Evolutionary conservation across 75 land plant genomes (phyloP).

Genomic region (Pinus taeda): DNA sequence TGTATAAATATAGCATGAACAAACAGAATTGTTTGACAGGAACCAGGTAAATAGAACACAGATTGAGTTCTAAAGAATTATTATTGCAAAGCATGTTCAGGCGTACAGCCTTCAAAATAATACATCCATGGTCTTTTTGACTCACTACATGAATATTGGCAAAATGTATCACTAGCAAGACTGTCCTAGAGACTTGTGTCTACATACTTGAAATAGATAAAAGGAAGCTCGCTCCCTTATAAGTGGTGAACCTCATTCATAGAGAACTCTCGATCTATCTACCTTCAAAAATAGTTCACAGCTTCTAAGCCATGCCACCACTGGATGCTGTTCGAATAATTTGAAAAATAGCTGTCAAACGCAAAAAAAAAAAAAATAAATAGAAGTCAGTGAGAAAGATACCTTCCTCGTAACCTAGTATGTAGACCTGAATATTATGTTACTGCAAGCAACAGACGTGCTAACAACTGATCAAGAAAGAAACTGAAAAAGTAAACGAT

Average conservation of each 20-base stretch:
- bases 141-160: background rate
- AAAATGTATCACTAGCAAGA: background rate
- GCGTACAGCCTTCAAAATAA: background rate
- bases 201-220: background rate
- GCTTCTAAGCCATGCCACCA: slow-evolving; percentile 60
- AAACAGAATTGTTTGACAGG: too few relatives aligned
- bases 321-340: slow-evolving; percentile 75
- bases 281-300: background rate
- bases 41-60: too few relatives aligned
- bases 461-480: background rate
- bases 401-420: too few relatives aligned
- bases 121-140: background rate
- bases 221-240: background rate
- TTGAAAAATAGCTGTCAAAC: slow-evolving; percentile 64
- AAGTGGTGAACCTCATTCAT: background rate
- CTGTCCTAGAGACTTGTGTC: background rate
- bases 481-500: background rate
- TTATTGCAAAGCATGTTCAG: background rate
- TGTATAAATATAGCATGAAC: too few relatives aligned
- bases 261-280: background rate
- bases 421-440: too few relatives aligned
- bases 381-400: background rate
- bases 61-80: background rate
- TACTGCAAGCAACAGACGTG: background rate
- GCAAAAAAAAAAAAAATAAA: background rate